Conservation (phyloP, 2,329 filamentous ascomycete genomes). For the Parafenestella ontariensis region DNA sequence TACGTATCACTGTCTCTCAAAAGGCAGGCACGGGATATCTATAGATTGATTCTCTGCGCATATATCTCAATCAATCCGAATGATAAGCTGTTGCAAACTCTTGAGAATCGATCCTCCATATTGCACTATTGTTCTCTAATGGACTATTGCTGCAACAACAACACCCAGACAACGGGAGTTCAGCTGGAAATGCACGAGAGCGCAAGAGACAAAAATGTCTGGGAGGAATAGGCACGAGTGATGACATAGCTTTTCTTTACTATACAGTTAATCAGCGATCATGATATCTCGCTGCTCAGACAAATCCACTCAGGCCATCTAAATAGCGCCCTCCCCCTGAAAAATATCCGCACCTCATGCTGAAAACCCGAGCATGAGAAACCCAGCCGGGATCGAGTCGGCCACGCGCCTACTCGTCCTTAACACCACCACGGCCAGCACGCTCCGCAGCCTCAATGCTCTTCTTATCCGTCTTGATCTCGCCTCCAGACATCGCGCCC, state of each 20-base stretch:
- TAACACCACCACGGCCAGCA: conserved; percentile 58
- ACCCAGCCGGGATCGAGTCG: background rate
- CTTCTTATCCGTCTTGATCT: conserved; percentile 82
- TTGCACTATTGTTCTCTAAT: too few relatives aligned
- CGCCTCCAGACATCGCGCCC: conserved; percentile 73
- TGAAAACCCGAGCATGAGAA: background rate
- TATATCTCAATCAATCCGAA: too few relatives aligned
- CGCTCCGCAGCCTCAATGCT: conserved; percentile 61
- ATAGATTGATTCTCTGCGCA: too few relatives aligned
- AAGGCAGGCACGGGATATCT: too few relatives aligned
- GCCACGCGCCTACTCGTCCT: conserved; percentile 55
- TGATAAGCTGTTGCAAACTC: too few relatives aligned
- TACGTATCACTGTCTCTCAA: too few relatives aligned
- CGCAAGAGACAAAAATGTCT: too few relatives aligned
- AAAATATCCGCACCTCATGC: background rate
- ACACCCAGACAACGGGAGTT: too few relatives aligned
- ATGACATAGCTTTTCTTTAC: background rate
- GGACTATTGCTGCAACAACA: too few relatives aligned
- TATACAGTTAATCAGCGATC: conserved; percentile 10
- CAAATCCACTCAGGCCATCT: background rate
- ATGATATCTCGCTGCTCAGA: background rate
- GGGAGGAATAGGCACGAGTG: background rate
- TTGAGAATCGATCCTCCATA: too few relatives aligned
- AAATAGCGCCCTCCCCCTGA: background rate
- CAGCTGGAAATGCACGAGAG: too few relatives aligned